Evolutionary conservation across 2,329 filamentous ascomycete species (phyloP).

Genomic region (Pestalotiopsis sp.): DNA sequence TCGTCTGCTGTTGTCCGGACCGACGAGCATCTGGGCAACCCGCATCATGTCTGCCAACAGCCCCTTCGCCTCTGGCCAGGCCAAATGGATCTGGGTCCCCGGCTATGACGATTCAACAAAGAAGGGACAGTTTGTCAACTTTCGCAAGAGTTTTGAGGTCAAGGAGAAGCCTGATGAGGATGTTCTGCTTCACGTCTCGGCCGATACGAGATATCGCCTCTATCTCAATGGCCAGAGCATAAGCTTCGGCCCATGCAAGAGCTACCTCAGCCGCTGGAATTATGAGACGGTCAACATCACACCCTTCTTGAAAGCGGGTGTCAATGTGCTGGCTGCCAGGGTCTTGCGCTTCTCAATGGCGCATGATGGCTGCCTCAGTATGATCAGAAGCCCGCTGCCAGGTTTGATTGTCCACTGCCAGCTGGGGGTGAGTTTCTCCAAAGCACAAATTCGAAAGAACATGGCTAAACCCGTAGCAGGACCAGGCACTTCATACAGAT

Average conservation of each 20-base stretch:
- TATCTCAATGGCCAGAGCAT: conserved; percentile 23
- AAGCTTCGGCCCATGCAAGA: conserved; percentile 27
- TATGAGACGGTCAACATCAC: conserved; percentile 27
- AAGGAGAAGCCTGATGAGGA: neutral
- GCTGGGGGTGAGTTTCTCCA: conserved; percentile 15
- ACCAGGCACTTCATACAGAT: conserved; percentile 25
- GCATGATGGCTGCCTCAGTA: conserved; percentile 31
- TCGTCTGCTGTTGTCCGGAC: neutral
- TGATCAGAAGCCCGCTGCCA: conserved; percentile 29
- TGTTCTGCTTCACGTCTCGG: conserved; percentile 23
- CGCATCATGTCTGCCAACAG: conserved; percentile 6
- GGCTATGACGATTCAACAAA: conserved; percentile 7
- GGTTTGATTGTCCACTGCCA: conserved; percentile 31
- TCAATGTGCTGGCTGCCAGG: conserved; percentile 18
- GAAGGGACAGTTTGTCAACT: conserved; percentile 10
- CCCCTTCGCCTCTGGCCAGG: conserved; percentile 6
- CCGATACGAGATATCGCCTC: conserved; percentile 29
- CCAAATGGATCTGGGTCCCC: conserved; percentile 14
- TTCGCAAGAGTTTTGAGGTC: conserved; percentile 6
- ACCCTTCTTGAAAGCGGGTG: conserved; percentile 20
- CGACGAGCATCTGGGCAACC: neutral
- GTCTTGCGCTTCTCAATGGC: conserved; percentile 30
- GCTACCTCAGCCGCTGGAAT: conserved; percentile 26
- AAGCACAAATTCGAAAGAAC: neutral
- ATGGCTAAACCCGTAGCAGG: conserved; percentile 10